phyloP scores from a whole-genome alignment of 768 basidiomycete species.

The Tubosaeta brunneosetosa region DNA sequence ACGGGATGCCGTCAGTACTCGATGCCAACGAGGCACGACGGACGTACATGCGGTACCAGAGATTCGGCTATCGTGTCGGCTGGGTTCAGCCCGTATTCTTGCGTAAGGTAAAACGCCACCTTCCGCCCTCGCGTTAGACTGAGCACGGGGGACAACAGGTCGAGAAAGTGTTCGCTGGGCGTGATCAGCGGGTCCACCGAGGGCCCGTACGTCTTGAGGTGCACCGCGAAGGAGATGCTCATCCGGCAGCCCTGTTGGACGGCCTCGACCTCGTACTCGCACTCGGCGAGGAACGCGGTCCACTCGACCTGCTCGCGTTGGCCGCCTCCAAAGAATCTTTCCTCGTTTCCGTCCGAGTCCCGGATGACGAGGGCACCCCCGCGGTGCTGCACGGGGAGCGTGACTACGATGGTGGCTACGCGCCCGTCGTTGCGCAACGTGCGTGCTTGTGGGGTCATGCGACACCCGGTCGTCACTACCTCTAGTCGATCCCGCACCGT shows the following conservation, averaged over 20 bases:
- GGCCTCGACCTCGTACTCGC: constrained; percentile 68
- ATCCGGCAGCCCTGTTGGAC: constrained; percentile 69
- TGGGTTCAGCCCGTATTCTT: constrained; percentile 68
- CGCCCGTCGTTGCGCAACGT: constrained; percentile 58
- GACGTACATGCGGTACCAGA: constrained; percentile 63
- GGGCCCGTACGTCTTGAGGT: constrained; percentile 63
- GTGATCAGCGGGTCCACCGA: constrained; percentile 60
- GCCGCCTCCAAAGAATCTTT: constrained; percentile 59
- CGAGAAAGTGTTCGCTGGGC: constrained; percentile 72
- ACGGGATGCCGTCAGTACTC: constrained; percentile 10
- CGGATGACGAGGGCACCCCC: constrained; percentile 64
- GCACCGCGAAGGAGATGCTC: constrained; percentile 67
- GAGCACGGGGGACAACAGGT: constrained; percentile 64
- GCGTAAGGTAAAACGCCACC: constrained; percentile 66
- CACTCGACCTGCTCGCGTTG: constrained; percentile 70
- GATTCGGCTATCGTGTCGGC: constrained; percentile 65
- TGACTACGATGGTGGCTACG: constrained; percentile 67
- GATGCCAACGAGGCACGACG: constrained; percentile 2
- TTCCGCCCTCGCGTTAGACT: constrained; percentile 67
- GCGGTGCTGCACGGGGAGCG: constrained; percentile 68
- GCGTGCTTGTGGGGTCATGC: constrained; percentile 52
- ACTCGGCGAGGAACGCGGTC: constrained; percentile 71
- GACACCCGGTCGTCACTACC: constrained; percentile 56
- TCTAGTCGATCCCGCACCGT: constrained; percentile 67
- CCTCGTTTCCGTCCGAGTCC: constrained; percentile 50